A percentile compares a stretch with the other conserved stretches of the same genome.
Conservation (phyloP, 495 filamentous ascomycete species). For the Talaromyces liani region DNA sequence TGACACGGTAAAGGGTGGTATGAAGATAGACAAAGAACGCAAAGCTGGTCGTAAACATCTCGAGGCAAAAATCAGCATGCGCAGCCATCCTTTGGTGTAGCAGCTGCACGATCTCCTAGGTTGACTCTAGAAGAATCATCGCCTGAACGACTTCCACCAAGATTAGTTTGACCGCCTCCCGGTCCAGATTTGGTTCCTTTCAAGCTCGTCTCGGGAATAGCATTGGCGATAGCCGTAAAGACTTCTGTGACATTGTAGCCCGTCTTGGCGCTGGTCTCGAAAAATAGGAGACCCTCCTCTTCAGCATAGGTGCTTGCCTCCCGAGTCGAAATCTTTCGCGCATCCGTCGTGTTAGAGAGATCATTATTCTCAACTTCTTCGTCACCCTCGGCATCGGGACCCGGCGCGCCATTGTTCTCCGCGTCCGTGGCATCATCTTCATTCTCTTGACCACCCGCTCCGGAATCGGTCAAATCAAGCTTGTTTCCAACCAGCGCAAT, state of each 20-base stretch:
- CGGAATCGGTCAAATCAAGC: constrained; percentile 70
- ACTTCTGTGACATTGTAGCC: constrained; percentile 89
- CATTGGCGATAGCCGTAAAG: constrained; percentile 97
- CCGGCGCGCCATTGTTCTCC: constrained; percentile 16
- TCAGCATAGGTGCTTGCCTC: constrained; percentile 93
- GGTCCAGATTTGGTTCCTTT: constrained; percentile 70
- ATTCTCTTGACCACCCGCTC: constrained; percentile 24
- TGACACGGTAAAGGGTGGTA: background rate
- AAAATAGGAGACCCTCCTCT: constrained; percentile 88
- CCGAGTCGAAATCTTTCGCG: constrained; percentile 74
- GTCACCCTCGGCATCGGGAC: constrained; percentile 23
- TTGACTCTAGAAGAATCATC: constrained; percentile 38
- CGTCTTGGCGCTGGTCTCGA: constrained; percentile 96
- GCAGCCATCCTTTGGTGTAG: constrained; percentile 80
- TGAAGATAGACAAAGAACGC: background rate
- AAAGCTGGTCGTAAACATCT: background rate
- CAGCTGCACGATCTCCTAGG: constrained; percentile 32
- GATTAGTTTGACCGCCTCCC: constrained; percentile 42
- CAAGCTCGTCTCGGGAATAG: constrained; percentile 90
- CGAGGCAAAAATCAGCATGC: constrained; percentile 56
- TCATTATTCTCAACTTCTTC: constrained; percentile 47
- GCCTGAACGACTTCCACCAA: constrained; percentile 29
- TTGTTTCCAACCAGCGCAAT: constrained; percentile 98
- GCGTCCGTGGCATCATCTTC: constrained; percentile 16
- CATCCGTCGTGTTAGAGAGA: constrained; percentile 63